phyloP scores from a whole-genome alignment of 1,284 basidiomycete species.

The Rhizoctonia solani region DNA sequence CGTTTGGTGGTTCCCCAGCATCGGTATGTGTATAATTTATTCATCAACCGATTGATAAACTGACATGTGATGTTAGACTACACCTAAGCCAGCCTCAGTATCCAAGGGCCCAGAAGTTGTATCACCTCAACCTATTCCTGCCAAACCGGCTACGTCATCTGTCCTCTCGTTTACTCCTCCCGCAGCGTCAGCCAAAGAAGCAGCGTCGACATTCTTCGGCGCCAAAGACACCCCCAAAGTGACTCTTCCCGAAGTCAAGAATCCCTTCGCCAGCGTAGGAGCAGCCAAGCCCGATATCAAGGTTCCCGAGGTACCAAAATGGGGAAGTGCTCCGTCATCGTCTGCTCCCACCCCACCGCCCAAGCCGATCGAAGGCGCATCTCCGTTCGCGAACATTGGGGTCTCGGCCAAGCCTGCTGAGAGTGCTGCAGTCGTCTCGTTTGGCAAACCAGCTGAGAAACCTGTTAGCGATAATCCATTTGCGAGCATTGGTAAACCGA shows the following conservation, averaged over 20 bases:
- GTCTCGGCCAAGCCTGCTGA: background rate
- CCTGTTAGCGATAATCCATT: background rate
- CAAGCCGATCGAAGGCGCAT: slow-evolving; percentile 8
- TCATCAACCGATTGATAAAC: background rate
- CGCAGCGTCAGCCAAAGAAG: background rate
- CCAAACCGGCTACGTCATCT: background rate
- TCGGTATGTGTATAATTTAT: background rate
- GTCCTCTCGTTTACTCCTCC: slow-evolving; percentile 22
- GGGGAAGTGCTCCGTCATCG: slow-evolving; percentile 3
- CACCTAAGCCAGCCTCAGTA: slow-evolving; percentile 7
- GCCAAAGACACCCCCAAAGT: background rate
- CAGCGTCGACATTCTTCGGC: slow-evolving; percentile 8
- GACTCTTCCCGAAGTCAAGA: slow-evolving; percentile 12
- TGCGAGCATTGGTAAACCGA: background rate
- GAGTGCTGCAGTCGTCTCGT: background rate
- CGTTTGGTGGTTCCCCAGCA: slow-evolving; percentile 48
- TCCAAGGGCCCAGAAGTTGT: slow-evolving; percentile 6
- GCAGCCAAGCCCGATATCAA: slow-evolving; percentile 24
- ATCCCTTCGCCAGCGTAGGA: slow-evolving; percentile 15
- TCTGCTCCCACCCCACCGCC: background rate
- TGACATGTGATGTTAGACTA: background rate
- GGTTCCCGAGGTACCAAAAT: slow-evolving; percentile 24
- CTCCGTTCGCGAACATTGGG: slow-evolving; percentile 22
- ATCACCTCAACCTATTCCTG: slow-evolving; percentile 7
- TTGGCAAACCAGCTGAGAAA: slow-evolving; percentile 3